These are phyloP conservation scores for Fusarium udum DNA, from an alignment of 2,329 filamentous ascomycete species.

Conservation along the genomic window DNA sequence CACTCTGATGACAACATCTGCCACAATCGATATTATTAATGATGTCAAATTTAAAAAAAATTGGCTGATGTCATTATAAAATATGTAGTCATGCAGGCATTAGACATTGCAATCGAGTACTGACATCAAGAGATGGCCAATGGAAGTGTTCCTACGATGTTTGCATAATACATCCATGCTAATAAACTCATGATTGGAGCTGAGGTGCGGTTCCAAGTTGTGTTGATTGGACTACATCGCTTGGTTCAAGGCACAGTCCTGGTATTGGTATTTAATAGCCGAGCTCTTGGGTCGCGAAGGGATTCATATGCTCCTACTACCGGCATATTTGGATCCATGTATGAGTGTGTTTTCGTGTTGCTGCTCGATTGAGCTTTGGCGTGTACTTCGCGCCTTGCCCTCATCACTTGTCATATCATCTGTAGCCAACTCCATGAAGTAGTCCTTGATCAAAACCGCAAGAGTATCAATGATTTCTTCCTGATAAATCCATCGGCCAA, in stretches of 20 bases:
- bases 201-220: not conserved
- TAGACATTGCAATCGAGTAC: not conserved
- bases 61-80: not conserved
- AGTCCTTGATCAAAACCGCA: slow-evolving; percentile 64
- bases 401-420: slow-evolving; percentile 64
- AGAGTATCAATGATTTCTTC: slow-evolving; percentile 66
- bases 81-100: not conserved
- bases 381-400: slow-evolving; percentile 64
- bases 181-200: not conserved
- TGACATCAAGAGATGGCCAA: not conserved
- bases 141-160: not conserved
- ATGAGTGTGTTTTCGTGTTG: not conserved
- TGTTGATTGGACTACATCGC: not conserved
- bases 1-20: not conserved
- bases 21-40: not conserved
- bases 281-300: not conserved
- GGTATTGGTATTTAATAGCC: not conserved
- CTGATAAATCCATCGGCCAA: slow-evolving; percentile 67
- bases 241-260: not conserved
- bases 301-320: not conserved
- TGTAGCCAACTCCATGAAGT: slow-evolving; percentile 77
- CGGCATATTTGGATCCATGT: not conserved
- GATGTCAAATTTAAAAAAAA: too few relatives aligned
- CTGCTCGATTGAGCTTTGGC: slow-evolving; percentile 64
- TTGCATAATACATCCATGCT: not conserved